Evolutionary conservation across 225 moss, liverwort and hornwort genomes (phyloP).

Genomic region (Sphagnum tenellum): DNA sequence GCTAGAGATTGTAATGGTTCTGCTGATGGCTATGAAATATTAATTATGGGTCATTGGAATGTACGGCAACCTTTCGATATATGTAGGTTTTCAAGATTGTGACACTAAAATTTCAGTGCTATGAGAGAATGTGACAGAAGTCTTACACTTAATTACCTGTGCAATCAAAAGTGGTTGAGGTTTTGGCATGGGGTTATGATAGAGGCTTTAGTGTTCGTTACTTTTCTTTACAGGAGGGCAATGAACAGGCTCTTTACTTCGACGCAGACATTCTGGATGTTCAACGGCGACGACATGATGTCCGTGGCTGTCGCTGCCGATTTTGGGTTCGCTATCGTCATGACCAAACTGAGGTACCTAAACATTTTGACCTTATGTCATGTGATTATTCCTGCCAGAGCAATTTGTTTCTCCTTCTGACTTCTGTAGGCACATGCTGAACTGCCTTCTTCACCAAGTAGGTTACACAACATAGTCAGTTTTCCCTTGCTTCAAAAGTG

Average conservation of each 20-base stretch:
- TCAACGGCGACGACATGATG: conserved; percentile 93
- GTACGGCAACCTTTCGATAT: no score
- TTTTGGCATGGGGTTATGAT: no score
- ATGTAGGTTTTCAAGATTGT: no score
- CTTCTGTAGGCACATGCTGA: not conserved
- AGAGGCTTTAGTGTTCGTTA: no score
- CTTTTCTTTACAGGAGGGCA: conserved; percentile 64
- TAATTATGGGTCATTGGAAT: not conserved
- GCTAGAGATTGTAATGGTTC: not conserved
- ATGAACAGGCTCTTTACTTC: conserved; percentile 95
- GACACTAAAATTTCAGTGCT: no score
- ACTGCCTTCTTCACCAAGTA: no score
- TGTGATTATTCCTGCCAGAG: not conserved
- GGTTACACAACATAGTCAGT: no score
- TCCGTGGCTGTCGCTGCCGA: conserved; percentile 94
- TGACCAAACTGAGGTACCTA: conserved; percentile 73
- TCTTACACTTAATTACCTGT: no score
- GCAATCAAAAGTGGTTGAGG: no score
- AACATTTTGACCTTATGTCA: not conserved
- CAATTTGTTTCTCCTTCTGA: not conserved
- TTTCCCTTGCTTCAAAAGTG: no score
- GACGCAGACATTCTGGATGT: conserved; percentile 99
- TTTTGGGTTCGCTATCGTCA: conserved; percentile 99
- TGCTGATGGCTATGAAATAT: not conserved
- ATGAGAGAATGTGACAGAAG: no score